Base-by-base conservation (phyloP, 169 alveolate species). In the Ichthyophthirius multifiliis region DNA sequence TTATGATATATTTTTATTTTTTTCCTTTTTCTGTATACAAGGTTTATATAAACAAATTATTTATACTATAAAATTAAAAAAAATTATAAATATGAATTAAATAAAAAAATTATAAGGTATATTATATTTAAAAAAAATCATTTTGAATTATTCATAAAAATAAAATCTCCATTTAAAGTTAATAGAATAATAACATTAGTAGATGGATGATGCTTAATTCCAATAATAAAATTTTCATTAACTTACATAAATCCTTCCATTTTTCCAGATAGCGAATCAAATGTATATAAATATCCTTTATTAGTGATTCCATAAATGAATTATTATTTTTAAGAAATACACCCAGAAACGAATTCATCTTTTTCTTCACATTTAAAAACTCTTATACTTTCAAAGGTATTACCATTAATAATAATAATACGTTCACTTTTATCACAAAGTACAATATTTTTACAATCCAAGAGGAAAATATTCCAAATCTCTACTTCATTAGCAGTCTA, bases 161-260 rank as follows among this genome's bases (percentile, higher is more conserved):
- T 18, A 30, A 67, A 34, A 7, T 18, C 62, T 18, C 77, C 77
- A 1, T 44, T 44, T n/a, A 39, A 16, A 16, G 77, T 67, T 7
- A 18, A 67, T n/a, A 44, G 39, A 4, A 34, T n/a, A 4, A 67
- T n/a, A 37, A 67, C 41, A 9, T 67, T 67, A 34, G 64, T 41
- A 34, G 46, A 20, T 67, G 77, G 77, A 39, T 67, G 77, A 9
- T 67, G 77, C 4, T 37, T 18, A 37, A 67, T 67, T 18, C 77
- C 77, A 13, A 67, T 10, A 7, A 67, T 44, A 37, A 37, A 47
- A 16, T 67, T 62, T 41, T 67, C 39, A 31, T 32, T 37, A 9
- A 67, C 48, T 67, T 67, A 34, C 4, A 67, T 37, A 44, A 34
- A 67, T 0, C 34, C n/a, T 18, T 67, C 31, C 31, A 67, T 37